Evolutionary conservation across 257 asterid species (phyloP).

Genomic region (Buddleja alternifolia): DNA sequence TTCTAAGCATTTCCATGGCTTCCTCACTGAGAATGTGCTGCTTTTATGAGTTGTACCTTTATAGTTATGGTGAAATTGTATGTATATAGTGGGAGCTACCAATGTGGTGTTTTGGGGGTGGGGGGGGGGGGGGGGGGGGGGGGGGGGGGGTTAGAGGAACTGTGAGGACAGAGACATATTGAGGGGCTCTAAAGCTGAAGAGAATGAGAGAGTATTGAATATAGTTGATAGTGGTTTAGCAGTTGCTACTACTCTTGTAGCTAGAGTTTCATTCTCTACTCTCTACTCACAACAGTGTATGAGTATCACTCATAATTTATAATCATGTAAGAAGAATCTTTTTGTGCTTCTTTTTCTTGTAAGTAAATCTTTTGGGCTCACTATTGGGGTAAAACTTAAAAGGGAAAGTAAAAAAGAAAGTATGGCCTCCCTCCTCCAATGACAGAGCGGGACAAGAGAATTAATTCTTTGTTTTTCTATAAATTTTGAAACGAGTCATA

Average conservation of each 20-base stretch:
- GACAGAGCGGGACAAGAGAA: constrained; percentile 8
- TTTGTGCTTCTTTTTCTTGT: no score
- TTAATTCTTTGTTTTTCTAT: background rate
- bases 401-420: constrained; percentile 5
- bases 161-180: constrained; percentile 17
- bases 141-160: background rate
- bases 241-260: constrained; percentile 12
- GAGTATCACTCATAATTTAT: constrained; percentile 7
- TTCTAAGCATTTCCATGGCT: constrained; percentile 28
- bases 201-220: constrained; percentile 16
- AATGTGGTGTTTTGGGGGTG: background rate
- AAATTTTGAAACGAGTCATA: background rate
- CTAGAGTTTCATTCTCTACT: constrained; percentile 25
- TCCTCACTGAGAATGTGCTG: constrained; percentile 9
- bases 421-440: background rate
- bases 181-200: constrained; percentile 36
- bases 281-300: constrained; percentile 20
- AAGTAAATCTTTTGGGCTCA: background rate
- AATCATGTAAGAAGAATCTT: constrained; percentile 29
- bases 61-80: background rate
- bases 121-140: background rate
- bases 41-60: constrained; percentile 17
- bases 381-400: background rate
- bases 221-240: background rate
- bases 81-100: background rate